Conservation (phyloP, 768 basidiomycete species). For the Asterophora lycoperdoides region DNA sequence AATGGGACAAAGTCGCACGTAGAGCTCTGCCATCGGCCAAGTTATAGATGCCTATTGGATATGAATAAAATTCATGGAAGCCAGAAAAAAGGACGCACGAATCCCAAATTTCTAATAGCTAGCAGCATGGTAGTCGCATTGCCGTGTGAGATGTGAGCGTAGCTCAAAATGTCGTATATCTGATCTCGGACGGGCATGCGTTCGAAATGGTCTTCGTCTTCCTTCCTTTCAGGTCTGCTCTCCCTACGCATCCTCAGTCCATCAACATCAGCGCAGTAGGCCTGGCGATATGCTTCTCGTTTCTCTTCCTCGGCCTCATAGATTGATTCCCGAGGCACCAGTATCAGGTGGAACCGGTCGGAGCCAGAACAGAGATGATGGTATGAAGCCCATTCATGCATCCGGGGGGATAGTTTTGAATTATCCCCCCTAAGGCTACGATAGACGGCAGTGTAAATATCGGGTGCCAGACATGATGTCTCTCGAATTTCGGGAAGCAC, state of each 20-base stretch:
- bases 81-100: conserved; percentile 39
- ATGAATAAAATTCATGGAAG: neutral
- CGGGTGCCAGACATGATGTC: conserved; percentile 52
- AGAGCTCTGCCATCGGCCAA: conserved; percentile 72
- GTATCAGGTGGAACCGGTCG: conserved; percentile 49
- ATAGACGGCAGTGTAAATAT: conserved; percentile 50
- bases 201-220: conserved; percentile 44
- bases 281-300: conserved; percentile 46
- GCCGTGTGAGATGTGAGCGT: conserved; percentile 58
- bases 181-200: conserved; percentile 62
- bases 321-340: conserved; percentile 57
- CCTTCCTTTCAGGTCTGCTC: conserved; percentile 1
- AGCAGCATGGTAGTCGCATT: conserved; percentile 50
- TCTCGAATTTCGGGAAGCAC: conserved; percentile 56
- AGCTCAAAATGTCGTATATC: conserved; percentile 65
- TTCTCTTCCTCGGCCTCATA: conserved; percentile 47
- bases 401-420: conserved; percentile 31
- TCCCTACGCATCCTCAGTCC: conserved; percentile 15
- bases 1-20: conserved; percentile 55
- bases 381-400: conserved; percentile 50
- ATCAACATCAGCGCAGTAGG: conserved; percentile 41
- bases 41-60: conserved; percentile 53
- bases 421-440: conserved; percentile 41
- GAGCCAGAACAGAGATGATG: conserved; percentile 64
- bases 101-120: conserved; percentile 53